Base-by-base conservation (phyloP, 768 basidiomycete genomes). In the Russula griseocarnosa region DNA sequence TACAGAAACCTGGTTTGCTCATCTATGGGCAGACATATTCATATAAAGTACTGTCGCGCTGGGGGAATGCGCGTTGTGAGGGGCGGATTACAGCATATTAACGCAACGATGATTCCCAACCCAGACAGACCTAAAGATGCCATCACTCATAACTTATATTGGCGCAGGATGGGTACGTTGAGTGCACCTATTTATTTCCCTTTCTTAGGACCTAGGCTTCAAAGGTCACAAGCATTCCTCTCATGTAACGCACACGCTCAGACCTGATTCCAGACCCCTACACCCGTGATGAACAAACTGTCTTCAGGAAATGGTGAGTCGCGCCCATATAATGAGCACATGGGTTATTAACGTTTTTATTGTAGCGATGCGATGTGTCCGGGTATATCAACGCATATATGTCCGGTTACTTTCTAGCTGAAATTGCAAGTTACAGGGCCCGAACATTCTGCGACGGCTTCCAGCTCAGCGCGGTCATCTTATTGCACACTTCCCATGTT, bases 21-120 rank as follows among this genome's bases (percentile, higher is more conserved):
- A 1, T 73, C 80, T 11, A 75, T 85, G 74, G 86, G 86, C 0
- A 72, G 86, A n/a, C 85, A 86, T 57, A 73, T 74, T 1, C 85
- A 86, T 67, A 73, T 86, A 32, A 83, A 82, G 62, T 82, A 80
- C 59, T 86, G 85, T 65, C 78, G 82, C 0, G 72, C 79, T 2
- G 69, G 73, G 44, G 72, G 22, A 71, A 62, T 7, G 70, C 69
- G 0, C 58, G 66, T 5, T 87, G 85, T 68, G 70, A 69, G 79
- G 76, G 0, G 66, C 75, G 1, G 83, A 13, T 55, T 79, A 8
- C 75, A 82, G 61, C 85, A 86, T 65, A 74, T 84, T 38, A 67
- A 52, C 2, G 71, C 69, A n/a, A 74, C 72, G 26, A 71, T 86
- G 61, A 70, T 73, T 0, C 86, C 85, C 1, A 66, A 80, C 34